Percentiles rank a stretch among this genome's conserved stretches.
These are phyloP conservation scores for Xylogone sp. DNA, from an alignment of 2,329 filamentous ascomycete genomes.

Conservation along the genomic window DNA sequence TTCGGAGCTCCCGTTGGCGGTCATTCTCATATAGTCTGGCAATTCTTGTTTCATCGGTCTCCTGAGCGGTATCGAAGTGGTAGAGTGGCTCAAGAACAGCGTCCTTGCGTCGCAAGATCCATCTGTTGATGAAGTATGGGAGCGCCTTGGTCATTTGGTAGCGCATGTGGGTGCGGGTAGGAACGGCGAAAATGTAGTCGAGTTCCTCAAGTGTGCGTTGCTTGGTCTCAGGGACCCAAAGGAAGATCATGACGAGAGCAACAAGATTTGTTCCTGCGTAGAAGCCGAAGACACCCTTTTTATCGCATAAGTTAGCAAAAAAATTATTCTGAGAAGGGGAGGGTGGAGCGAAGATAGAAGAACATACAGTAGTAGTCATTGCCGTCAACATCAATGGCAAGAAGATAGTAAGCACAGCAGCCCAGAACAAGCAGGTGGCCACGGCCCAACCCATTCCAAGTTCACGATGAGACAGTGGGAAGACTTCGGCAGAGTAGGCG, in stretches of 20 bases:
- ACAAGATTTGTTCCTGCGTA: slow-evolving; percentile 51
- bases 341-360: neutral
- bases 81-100: slow-evolving; percentile 47
- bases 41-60: slow-evolving; percentile 3
- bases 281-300: slow-evolving; percentile 43
- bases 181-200: slow-evolving; percentile 42
- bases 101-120: slow-evolving; percentile 29
- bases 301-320: neutral
- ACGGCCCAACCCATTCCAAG: slow-evolving; percentile 69
- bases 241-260: slow-evolving; percentile 51
- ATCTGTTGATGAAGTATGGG: slow-evolving; percentile 17
- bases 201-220: slow-evolving; percentile 27
- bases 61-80: slow-evolving; percentile 35
- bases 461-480: slow-evolving; percentile 66
- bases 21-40: slow-evolving; percentile 3
- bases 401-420: slow-evolving; percentile 54
- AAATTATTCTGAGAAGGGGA: neutral
- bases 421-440: slow-evolving; percentile 59
- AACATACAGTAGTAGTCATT: slow-evolving; percentile 11
- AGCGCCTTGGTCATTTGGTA: slow-evolving; percentile 25
- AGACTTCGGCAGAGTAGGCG: slow-evolving; percentile 66
- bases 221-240: slow-evolving; percentile 52
- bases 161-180: slow-evolving; percentile 23
- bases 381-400: slow-evolving; percentile 36
- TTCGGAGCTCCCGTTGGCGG: slow-evolving; percentile 1